Evolutionary conservation across 768 basidiomycete genomes (phyloP).

Genomic region (Tulasnella sp.): DNA sequence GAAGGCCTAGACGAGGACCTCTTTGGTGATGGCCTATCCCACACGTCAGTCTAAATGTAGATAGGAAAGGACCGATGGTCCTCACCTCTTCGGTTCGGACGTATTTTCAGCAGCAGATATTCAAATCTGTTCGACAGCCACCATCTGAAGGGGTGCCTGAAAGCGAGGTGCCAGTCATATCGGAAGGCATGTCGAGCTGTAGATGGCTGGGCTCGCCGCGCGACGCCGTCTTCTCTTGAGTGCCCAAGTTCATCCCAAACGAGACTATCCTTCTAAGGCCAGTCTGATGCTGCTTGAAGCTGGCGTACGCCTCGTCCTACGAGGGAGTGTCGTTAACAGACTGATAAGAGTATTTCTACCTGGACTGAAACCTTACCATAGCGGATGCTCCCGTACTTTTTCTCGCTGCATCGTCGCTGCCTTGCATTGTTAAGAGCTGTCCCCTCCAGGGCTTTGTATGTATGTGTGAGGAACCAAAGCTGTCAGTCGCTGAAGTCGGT

Average conservation of each 20-base stretch:
- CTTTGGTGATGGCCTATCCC: neutral
- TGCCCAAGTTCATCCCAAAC: neutral
- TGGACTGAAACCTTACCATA: neutral
- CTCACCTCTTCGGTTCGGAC: neutral
- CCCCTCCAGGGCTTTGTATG: no score
- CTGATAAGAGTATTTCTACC: neutral
- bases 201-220: neutral
- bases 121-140: neutral
- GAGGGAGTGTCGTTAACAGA: neutral
- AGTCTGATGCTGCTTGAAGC: neutral
- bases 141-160: neutral
- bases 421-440: neutral
- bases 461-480: no score
- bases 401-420: neutral
- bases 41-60: neutral
- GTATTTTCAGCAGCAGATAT: neutral
- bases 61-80: neutral
- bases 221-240: neutral
- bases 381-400: neutral
- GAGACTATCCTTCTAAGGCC: neutral
- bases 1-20: neutral
- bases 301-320: neutral
- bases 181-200: neutral
- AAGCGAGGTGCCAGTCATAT: neutral
- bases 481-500: no score